Evolutionary conservation across 2,329 filamentous ascomycete genomes (phyloP), one percentile per base, ranked within the genome.

Genomic region (Colletotrichum costaricense): DNA sequence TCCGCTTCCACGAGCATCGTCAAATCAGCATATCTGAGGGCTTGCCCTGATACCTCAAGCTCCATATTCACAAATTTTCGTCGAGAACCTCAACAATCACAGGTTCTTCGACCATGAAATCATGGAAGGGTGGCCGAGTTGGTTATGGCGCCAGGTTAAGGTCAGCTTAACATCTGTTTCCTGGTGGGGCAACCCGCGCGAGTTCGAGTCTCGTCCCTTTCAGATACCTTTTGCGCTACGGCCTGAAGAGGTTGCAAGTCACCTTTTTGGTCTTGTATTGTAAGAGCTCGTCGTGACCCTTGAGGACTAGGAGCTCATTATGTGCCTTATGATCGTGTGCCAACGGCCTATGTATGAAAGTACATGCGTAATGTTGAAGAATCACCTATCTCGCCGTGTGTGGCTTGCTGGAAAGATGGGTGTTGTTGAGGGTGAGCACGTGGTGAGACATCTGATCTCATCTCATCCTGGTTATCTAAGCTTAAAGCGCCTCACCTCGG

Each of bases 61-160:
- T 52, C 19, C 28, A 63, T 63, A 4, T 9, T 6, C 19, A 22
- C 49, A n/a, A 5, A 49, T n/a, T 3, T 4, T 1, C 0, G 3
- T 12, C 1, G 6, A 0, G 2, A 4, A 4, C 6, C 0, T 5
- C 26, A 63, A 2, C 24, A 5, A 22, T 30, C 26, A 12, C 16
- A 5, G 42, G 6, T 24, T 22, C 5, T 6, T 16, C 5, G 24
- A 52, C 24, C 14, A n/a, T 3, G 26, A 14, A 2, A 5, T 7
- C 6, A 11, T 6, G 60, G 60, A 63, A 63, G 60, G 60, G 60
- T 63, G 60, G 60, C 60, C 60, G 60, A 63, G 60, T 63, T 63
- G 60, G 60, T 63, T 63, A 63, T 63, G 60, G 60, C 60, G 60
- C 60, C 60, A 63, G 60, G 60, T 63, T 63, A 63, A 63, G 60